Conservation (phyloP, 2,329 filamentous ascomycete genomes). For the Monilinia laxa region DNA sequence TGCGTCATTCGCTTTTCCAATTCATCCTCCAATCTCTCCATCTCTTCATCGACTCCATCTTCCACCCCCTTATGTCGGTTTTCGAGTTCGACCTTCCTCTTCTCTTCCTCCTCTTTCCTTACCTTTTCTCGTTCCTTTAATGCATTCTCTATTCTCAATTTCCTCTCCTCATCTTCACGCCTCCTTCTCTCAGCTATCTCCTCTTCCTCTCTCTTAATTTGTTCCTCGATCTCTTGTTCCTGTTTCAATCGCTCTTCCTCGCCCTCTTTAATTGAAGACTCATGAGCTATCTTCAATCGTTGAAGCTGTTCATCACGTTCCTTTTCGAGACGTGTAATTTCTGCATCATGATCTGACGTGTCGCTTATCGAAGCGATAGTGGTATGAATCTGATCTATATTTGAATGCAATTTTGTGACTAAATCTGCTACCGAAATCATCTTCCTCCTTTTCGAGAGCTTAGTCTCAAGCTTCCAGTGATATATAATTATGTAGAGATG, state of each 20-base stretch:
- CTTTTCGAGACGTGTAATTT: slow-evolving; percentile 31
- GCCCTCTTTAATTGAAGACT: slow-evolving; percentile 26
- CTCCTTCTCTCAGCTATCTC: slow-evolving; percentile 29
- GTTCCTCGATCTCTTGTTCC: slow-evolving; percentile 27
- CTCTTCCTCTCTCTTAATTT: slow-evolving; percentile 29
- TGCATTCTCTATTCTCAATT: slow-evolving; percentile 23
- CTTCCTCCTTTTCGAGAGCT: not conserved
- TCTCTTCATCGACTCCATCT: slow-evolving; percentile 31
- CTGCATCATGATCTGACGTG: slow-evolving; percentile 32
- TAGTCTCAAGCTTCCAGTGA: slow-evolving; percentile 3
- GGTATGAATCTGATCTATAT: slow-evolving; percentile 36
- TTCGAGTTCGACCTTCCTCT: slow-evolving; percentile 28
- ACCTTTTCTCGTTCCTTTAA: slow-evolving; percentile 24
- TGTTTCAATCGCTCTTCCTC: slow-evolving; percentile 25
- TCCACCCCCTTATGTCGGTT: slow-evolving; percentile 27
- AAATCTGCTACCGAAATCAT: slow-evolving; percentile 31
- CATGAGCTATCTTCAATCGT: slow-evolving; percentile 30
- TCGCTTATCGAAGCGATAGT: slow-evolving; percentile 32
- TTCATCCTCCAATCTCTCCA: slow-evolving; percentile 37
- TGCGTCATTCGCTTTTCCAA: slow-evolving; percentile 34
- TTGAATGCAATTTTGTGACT: slow-evolving; percentile 34
- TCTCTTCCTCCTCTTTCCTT: slow-evolving; percentile 32
- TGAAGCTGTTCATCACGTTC: slow-evolving; percentile 33
- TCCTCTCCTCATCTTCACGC: slow-evolving; percentile 31
- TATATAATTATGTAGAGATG: slow-evolving; percentile 7